A percentile compares a stretch with the other conserved stretches of the same genome.
These are phyloP conservation scores for Tetrapyrgos nigripes DNA, from an alignment of 1,284 basidiomycete species.

Conservation along the genomic window DNA sequence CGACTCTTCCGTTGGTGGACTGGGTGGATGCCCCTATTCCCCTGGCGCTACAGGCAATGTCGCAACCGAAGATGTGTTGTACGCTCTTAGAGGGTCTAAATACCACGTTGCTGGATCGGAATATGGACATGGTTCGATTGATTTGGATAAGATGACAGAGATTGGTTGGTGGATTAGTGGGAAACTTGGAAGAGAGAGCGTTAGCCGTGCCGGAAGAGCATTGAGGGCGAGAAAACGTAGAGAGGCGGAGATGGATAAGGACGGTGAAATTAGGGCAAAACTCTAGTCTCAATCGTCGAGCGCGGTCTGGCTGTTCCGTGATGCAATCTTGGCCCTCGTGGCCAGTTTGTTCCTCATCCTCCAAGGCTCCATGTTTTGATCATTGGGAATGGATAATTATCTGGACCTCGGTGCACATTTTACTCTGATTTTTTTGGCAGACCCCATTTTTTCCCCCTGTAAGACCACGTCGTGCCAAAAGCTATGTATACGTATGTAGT, in stretches of 20 bases:
- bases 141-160: slow-evolving; percentile 72
- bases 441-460: too few relatives aligned
- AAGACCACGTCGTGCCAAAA: too few relatives aligned
- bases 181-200: slow-evolving; percentile 69
- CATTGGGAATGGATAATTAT: too few relatives aligned
- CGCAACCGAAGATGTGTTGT: slow-evolving; percentile 89
- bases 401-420: too few relatives aligned
- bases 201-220: slow-evolving; percentile 85
- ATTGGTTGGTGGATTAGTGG: slow-evolving; percentile 86
- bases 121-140: slow-evolving; percentile 44
- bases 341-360: too few relatives aligned
- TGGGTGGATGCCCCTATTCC: slow-evolving; percentile 95
- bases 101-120: slow-evolving; percentile 66
- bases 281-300: too few relatives aligned
- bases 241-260: slow-evolving; percentile 29
- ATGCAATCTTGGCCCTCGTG: too few relatives aligned
- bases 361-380: too few relatives aligned
- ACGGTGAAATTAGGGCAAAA: slow-evolving; percentile 16
- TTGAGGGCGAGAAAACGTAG: slow-evolving; percentile 60
- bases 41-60: slow-evolving; percentile 96
- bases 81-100: slow-evolving; percentile 76
- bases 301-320: too few relatives aligned
- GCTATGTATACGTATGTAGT: too few relatives aligned
- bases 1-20: slow-evolving; percentile 82
- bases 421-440: too few relatives aligned